Percentiles rank a stretch among this genome's conserved stretches.
Conservation (phyloP, 2,329 filamentous ascomycete genomes). For the Mycogone perniciosa region DNA sequence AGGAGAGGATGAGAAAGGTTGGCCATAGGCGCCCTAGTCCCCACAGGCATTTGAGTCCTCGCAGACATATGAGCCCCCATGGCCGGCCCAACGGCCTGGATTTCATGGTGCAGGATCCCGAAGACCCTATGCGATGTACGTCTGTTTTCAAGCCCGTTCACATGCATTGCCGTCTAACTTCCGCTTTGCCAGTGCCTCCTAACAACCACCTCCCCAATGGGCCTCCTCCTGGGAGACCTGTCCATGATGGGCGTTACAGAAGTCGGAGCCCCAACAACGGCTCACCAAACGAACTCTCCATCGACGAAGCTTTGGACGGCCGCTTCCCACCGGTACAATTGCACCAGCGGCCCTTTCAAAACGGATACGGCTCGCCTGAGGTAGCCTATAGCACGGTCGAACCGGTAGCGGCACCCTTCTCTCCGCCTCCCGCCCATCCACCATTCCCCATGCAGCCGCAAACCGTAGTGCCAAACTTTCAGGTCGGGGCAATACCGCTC, state of each 20-base stretch:
- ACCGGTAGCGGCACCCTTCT: not conserved
- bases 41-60: conserved; percentile 9
- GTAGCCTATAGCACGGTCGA: not conserved
- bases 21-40: conserved; percentile 4
- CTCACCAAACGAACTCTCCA: not conserved
- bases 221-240: not conserved
- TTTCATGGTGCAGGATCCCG: not conserved
- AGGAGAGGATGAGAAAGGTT: not conserved
- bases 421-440: conserved; percentile 3
- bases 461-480: not conserved
- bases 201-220: not conserved
- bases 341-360: not conserved
- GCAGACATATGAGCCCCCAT: conserved; percentile 3
- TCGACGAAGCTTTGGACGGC: not conserved
- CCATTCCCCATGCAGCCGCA: conserved; percentile 1
- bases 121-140: conserved; percentile 4
- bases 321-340: conserved; percentile 1
- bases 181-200: not conserved
- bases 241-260: not conserved
- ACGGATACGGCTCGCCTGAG: conserved; percentile 8
- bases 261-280: not conserved
- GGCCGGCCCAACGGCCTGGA: conserved; percentile 16
- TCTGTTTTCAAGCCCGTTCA: not conserved
- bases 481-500: conserved; percentile 33
- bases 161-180: too few relatives aligned